Percentiles rank a stretch among this genome's conserved stretches.
Conservation (phyloP, 177 flowering plant genomes). For the Vitis hybrid region DNA sequence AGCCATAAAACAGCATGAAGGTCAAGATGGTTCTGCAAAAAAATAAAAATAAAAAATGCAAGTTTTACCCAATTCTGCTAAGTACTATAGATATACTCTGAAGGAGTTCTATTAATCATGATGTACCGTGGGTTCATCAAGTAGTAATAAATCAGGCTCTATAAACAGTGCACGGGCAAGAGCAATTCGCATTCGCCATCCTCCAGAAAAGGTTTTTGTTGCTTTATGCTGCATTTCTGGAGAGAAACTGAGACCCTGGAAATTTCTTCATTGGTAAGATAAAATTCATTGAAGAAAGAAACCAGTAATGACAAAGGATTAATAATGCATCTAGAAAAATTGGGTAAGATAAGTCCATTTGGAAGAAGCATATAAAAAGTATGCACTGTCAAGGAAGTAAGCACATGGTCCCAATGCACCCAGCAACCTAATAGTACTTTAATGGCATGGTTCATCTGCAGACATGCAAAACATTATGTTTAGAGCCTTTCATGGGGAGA, state of each 20-base stretch:
- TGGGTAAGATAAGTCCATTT: no score
- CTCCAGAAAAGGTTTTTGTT: slow-evolving; percentile 95
- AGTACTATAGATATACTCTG: not conserved
- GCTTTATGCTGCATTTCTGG: slow-evolving; percentile 88
- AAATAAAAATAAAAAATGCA: not conserved
- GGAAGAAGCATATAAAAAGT: no score
- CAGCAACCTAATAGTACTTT: not conserved
- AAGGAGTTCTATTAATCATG: slow-evolving; percentile 1
- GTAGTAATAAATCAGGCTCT: slow-evolving; percentile 93
- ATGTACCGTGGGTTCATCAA: slow-evolving; percentile 95
- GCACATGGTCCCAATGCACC: not conserved
- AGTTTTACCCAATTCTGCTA: not conserved
- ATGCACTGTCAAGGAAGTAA: no score
- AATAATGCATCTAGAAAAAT: no score
- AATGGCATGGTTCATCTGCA: not conserved
- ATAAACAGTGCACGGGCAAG: slow-evolving; percentile 98
- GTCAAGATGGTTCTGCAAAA: slow-evolving; percentile 94
- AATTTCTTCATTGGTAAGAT: slow-evolving; percentile 4
- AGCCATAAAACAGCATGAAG: slow-evolving; percentile 99
- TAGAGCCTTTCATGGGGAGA: not conserved
- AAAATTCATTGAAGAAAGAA: not conserved
- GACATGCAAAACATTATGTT: not conserved
- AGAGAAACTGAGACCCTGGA: slow-evolving; percentile 97
- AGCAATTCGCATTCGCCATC: slow-evolving; percentile 99
- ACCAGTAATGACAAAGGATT: not conserved